Evolutionary conservation across 2,329 filamentous ascomycete genomes (phyloP), one percentile per base, ranked within the genome.

Genomic region (Colletotrichum melonis): DNA sequence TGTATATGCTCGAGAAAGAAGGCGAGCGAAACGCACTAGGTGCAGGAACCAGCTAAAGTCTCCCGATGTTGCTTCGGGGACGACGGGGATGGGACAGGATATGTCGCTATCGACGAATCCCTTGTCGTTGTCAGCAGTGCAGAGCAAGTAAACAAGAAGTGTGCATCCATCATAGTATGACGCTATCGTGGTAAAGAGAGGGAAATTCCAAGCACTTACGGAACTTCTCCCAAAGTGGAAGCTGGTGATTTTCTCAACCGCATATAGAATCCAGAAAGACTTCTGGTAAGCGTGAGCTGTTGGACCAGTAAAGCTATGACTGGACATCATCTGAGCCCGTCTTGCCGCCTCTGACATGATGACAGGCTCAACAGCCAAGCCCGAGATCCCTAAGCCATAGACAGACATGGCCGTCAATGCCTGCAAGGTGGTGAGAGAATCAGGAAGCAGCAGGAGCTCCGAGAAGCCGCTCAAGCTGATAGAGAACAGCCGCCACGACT

Each of bases 401-500:
- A 81, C 52, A 9, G 78, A 75, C 77, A 81, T 80, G 8, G 80
- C 79, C 1, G 80, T 78, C 66, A 81, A 69, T 0, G 80, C 80
- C 54, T 82, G 79, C 8, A 82, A 76, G 5, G 77, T 74, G 8
- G 76, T 71, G 7, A 81, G 70, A 5, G 80, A 81, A 62, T 82
- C 79, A 1, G 80, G 78, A 0, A 81, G 69, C 9, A 74, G 76
- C 19, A 81, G 66, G 1, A 82, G 75, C 5, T 84, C 83, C 0
- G 82, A 77, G 16, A 85, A 80, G 7, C 81, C 59, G 5, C 79
- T 78, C 5, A 86, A 77, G 4, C 83, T 79, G 2, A 81, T 77
- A 24, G 82, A 79, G 58, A 84, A 85, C 4, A 84, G 76, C 9
- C 79, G 79, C 84, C 84, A 86, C 0, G 82, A 77, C 46, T 78